Percentiles rank a stretch among this genome's conserved stretches.
Conservation (phyloP, 2,329 filamentous ascomycete species). For the Chaetomiaceae sp. region DNA sequence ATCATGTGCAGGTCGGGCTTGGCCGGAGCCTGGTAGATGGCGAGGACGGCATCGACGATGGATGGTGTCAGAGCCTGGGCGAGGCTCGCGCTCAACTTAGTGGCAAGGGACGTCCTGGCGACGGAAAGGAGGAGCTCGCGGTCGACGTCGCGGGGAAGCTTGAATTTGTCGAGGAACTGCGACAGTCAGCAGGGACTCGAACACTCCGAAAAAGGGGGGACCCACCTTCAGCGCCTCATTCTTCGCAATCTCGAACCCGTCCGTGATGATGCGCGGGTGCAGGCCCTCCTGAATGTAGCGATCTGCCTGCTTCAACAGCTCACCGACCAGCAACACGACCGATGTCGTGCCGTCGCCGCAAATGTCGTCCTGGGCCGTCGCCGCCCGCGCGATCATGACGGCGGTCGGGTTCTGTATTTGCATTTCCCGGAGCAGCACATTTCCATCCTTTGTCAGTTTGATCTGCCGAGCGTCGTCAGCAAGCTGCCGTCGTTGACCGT, state of each 20-base stretch:
- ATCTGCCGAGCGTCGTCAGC: constrained; percentile 54
- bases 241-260: constrained; percentile 97
- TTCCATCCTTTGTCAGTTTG: constrained; percentile 98
- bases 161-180: constrained; percentile 91
- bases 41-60: constrained; percentile 92
- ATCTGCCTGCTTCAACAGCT: constrained; percentile 96
- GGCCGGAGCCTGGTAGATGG: constrained; percentile 82
- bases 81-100: constrained; percentile 85
- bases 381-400: constrained; percentile 76
- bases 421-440: constrained; percentile 73
- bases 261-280: constrained; percentile 92
- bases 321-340: constrained; percentile 89
- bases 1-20: constrained; percentile 99
- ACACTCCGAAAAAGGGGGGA: constrained; percentile 12
- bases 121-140: constrained; percentile 90
- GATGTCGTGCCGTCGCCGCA: constrained; percentile 97
- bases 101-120: constrained; percentile 88
- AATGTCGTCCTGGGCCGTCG: constrained; percentile 97
- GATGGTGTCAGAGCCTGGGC: constrained; percentile 89
- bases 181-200: constrained; percentile 6
- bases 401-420: constrained; percentile 99
- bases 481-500: constrained; percentile 9
- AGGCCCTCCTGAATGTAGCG: constrained; percentile 95
- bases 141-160: constrained; percentile 82
- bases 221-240: constrained; percentile 78